Evolutionary conservation across 768 basidiomycete genomes (phyloP).

Genomic region (Suillus plorans): DNA sequence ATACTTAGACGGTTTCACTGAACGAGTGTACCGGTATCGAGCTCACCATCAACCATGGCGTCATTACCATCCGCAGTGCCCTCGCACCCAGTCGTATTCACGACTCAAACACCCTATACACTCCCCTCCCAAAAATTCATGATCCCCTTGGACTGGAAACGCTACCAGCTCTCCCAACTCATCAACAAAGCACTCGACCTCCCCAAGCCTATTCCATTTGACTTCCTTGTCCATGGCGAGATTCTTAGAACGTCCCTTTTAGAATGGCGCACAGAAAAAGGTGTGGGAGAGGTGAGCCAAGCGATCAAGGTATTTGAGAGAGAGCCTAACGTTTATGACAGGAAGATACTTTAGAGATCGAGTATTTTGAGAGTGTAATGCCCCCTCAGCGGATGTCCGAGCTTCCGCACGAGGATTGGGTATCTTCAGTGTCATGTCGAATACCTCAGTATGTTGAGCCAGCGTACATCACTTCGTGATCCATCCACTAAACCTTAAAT

Average conservation of each 20-base stretch:
- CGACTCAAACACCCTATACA: conserved; percentile 68
- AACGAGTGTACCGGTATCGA: background rate
- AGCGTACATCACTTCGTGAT: background rate
- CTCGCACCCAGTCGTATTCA: conserved; percentile 66
- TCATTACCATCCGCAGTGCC: conserved; percentile 14
- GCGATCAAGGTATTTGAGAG: conserved; percentile 3
- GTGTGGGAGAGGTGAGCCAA: conserved; percentile 62
- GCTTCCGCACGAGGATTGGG: conserved; percentile 92
- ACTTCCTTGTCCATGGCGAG: conserved; percentile 87
- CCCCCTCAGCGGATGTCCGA: conserved; percentile 81
- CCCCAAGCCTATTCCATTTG: conserved; percentile 79
- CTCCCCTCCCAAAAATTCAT: conserved; percentile 89
- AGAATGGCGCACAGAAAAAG: conserved; percentile 73
- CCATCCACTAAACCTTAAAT: conserved; percentile 10
- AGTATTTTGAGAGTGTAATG: conserved; percentile 87
- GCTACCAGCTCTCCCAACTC: conserved; percentile 96
- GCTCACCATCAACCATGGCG: background rate
- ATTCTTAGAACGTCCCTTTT: conserved; percentile 69
- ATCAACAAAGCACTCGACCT: conserved; percentile 90
- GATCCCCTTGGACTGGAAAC: conserved; percentile 86
- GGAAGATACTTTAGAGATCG: conserved; percentile 91
- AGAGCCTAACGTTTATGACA: conserved; percentile 26
- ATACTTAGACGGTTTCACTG: background rate
- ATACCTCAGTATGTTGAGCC: conserved; percentile 46
- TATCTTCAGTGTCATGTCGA: conserved; percentile 73